Percentiles rank a stretch among this genome's conserved stretches.
These are phyloP conservation scores for Collybiopsis confluens DNA, from an alignment of 768 basidiomycete genomes.

Conservation along the genomic window DNA sequence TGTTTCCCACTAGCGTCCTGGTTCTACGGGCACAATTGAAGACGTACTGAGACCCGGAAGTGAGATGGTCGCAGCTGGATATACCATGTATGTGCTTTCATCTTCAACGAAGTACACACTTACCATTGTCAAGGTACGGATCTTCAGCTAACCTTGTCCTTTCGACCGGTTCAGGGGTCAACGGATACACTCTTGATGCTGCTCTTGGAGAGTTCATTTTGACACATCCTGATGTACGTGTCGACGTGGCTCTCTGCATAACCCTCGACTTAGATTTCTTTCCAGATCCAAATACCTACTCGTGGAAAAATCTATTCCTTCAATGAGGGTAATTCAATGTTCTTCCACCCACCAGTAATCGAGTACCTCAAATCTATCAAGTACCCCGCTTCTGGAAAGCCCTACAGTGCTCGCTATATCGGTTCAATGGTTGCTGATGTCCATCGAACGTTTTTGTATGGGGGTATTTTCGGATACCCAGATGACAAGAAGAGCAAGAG, in stretches of 20 bases:
- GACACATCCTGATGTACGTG: slow-evolving; percentile 86
- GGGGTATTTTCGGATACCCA: slow-evolving; percentile 98
- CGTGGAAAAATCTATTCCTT: slow-evolving; percentile 99
- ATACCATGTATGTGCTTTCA: slow-evolving; percentile 77
- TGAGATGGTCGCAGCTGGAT: slow-evolving; percentile 97
- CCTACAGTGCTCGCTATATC: slow-evolving; percentile 91
- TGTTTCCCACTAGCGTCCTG: slow-evolving; percentile 51
- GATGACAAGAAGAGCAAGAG: slow-evolving; percentile 96
- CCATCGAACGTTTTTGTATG: slow-evolving; percentile 92
- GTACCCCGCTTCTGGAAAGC: slow-evolving; percentile 75
- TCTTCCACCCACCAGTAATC: slow-evolving; percentile 79
- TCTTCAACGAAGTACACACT: too few relatives aligned
- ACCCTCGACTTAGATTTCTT: slow-evolving; percentile 3
- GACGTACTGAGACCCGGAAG: slow-evolving; percentile 93
- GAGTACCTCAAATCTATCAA: slow-evolving; percentile 91
- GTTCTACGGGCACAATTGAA: slow-evolving; percentile 70
- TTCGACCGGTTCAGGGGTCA: slow-evolving; percentile 91
- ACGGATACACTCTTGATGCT: slow-evolving; percentile 96
- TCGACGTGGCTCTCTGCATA: background rate
- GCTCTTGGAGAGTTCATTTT: slow-evolving; percentile 97
- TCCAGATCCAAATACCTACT: slow-evolving; percentile 83
- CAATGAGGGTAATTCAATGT: slow-evolving; percentile 97
- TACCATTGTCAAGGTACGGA: too few relatives aligned
- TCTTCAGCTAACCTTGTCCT: slow-evolving; percentile 96
- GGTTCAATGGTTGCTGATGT: slow-evolving; percentile 99